phyloP scores from a whole-genome alignment of 352 stramenopile species.

The Phytophthora podocarpi region DNA sequence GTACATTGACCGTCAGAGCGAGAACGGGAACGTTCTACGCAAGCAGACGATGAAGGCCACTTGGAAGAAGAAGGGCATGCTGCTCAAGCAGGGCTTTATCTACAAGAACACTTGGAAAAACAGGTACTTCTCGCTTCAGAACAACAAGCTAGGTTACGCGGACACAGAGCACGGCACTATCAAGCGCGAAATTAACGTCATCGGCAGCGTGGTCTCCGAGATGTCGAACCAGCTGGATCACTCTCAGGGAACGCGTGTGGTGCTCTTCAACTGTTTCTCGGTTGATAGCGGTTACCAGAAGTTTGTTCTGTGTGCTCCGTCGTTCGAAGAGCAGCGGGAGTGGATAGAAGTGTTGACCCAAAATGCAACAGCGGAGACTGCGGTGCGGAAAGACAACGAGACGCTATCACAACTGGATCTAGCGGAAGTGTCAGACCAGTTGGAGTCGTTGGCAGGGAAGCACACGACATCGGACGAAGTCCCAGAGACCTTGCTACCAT shows the following conservation, averaged over 20 bases:
- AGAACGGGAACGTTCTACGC: constrained; percentile 64
- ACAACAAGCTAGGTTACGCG: constrained; percentile 87
- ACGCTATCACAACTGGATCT: constrained; percentile 76
- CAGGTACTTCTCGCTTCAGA: constrained; percentile 87
- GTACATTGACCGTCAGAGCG: constrained; percentile 80
- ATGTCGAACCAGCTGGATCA: constrained; percentile 90
- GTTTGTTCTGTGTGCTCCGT: constrained; percentile 81
- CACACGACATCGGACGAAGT: constrained; percentile 72
- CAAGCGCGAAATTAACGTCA: constrained; percentile 90
- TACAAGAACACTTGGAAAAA: constrained; percentile 92
- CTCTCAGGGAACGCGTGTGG: constrained; percentile 81
- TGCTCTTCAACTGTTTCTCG: constrained; percentile 88
- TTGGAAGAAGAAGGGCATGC: constrained; percentile 90
- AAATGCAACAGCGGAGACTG: constrained; percentile 83
- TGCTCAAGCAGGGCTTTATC: constrained; percentile 90
- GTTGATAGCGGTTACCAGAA: constrained; percentile 86
- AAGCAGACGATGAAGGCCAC: constrained; percentile 76
- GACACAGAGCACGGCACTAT: constrained; percentile 82
- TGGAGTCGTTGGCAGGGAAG: constrained; percentile 86
- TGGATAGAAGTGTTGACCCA: constrained; percentile 89
- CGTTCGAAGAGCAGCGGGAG: constrained; percentile 89
- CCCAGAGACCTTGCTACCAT: constrained; percentile 68
- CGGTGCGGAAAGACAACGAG: constrained; percentile 76
- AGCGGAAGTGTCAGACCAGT: constrained; percentile 69
- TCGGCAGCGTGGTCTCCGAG: constrained; percentile 78